Evolutionary conservation across 2,329 filamentous ascomycete species (phyloP), one percentile per base, ranked within the genome.

Genomic region (Fusarium devonianum): DNA sequence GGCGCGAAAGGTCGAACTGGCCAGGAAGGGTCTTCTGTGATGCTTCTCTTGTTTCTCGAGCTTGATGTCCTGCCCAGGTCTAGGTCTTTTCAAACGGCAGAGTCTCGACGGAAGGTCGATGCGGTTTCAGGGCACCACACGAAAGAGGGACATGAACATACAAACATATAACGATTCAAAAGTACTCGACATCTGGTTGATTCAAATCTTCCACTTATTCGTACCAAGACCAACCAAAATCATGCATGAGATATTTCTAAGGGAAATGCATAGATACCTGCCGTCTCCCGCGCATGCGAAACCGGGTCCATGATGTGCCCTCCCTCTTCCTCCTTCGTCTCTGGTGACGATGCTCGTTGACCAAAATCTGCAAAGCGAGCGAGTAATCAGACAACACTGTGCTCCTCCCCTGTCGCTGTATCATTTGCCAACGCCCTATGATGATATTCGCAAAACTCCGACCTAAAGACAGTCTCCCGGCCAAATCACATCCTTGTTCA

Each of bases 1-100:
- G 12, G 79, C 81, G 52, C 80, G 87, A 67, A 93, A 93, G 76
- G 79, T 94, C 40, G 89, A 93, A 70, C 72, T 93, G 65, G 90
- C 89, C 3, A 79, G 90, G 66, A 93, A 92, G 74, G 90, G 89
- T 1, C 63, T 92, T 70, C 70, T 94, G 42, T 92, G 64, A 54
- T 21, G 3, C 23, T 7, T n/a, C n/a, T n/a, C n/a, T n/a, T 16
- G 11, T 19, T 5, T 9, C 14, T 21, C n/a, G 40, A n/a, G 42
- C 19, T 14, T 11, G 1, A 37, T 25, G 8, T 12, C 11, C 23
- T n/a, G 11, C 23, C 7, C 7, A 8, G 23, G 23, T 12, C 23
- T 26, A 10, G 23, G 23, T 3, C n/a, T 7, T n/a, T 4, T 26
- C n/a, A 26, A 4, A 12, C 11, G 10, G n/a, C 7, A 12, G 11